Base-by-base conservation (phyloP, 2,329 filamentous ascomycete genomes). In the Verticillium nubilum region DNA sequence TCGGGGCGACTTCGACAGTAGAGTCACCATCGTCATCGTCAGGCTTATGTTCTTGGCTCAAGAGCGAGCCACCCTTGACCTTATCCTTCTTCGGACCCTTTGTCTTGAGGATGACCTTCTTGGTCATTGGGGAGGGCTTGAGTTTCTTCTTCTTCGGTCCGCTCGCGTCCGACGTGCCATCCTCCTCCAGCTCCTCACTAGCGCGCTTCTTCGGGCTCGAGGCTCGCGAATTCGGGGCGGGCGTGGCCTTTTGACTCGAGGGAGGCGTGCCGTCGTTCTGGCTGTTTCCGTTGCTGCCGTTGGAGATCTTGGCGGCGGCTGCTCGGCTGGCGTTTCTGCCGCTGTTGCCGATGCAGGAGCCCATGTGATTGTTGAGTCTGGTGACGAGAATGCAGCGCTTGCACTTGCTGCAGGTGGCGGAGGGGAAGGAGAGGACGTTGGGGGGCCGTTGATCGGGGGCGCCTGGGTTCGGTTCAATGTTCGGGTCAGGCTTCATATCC, bases 331-430 rank as follows among this genome's bases (percentile, higher is more conserved):
- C 84, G 64, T 83, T 86, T 33, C 86, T 79, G 26, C 85, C 84
- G 64, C 84, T 86, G 69, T 86, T 87, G 52, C 85, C 85, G 62
- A 88, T 88, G 68, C 85, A 87, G 19, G 84, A 86, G 33, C 84
- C 84, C 85, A 88, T 87, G 72, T 88, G 86, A 63, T 87, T 87
- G 70, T 87, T 87, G 62, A 88, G 74, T 47, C 85, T 80, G 58
- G 85, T 86, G 57, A 88, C 85, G 59, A 86, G 78, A 57, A 88
- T 85, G 70, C 85, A 87, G 27, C 84, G 80, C 68, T 86, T 86
- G 77, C 86, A 88, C 67, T 87, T 86, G 75, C 83, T 86, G 71
- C 86, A 88, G 26, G 85, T 88, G 52, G 84, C 84, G 25, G 85
- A 86, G 19, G 86, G 85, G 65, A 86, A 87, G 1, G 84, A 84